These are phyloP conservation scores for Polyporus tsugae DNA, from an alignment of 1,284 basidiomycete species.

Conservation along the genomic window DNA sequence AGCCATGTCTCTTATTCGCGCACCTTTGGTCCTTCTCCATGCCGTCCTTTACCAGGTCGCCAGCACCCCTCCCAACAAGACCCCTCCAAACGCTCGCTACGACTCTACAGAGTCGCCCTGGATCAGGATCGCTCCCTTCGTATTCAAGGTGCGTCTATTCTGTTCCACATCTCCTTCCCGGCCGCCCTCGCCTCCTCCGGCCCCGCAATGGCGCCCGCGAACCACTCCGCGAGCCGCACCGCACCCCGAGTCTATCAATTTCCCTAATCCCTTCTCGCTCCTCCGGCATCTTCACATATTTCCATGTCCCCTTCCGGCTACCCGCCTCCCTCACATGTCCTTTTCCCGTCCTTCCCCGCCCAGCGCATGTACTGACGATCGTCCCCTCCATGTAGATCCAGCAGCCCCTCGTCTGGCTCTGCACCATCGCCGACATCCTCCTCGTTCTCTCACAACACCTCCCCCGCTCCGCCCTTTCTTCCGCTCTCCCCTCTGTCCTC, in stretches of 20 bases:
- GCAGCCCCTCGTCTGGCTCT: conserved; percentile 57
- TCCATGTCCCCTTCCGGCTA: conserved; percentile 1
- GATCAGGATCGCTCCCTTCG: conserved; percentile 62
- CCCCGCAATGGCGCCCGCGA: conserved; percentile 4
- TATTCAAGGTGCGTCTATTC: conserved; percentile 59
- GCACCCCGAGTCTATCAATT: not conserved
- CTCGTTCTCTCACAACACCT: conserved; percentile 49
- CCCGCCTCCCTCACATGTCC: conserved; percentile 6
- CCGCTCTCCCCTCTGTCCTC: conserved; percentile 34
- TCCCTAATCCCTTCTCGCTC: not conserved
- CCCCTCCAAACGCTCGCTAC: conserved; percentile 58
- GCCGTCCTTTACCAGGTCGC: conserved; percentile 61
- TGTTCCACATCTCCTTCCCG: not conserved
- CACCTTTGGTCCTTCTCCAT: conserved; percentile 56
- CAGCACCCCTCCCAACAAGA: conserved; percentile 67
- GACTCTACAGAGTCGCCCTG: conserved; percentile 61
- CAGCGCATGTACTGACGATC: conserved; percentile 5
- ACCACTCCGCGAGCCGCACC: not conserved
- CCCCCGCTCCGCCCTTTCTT: conserved; percentile 42
- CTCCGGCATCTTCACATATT: not conserved
- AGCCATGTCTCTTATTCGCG: conserved; percentile 45
- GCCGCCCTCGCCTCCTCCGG: not conserved
- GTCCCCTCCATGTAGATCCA: conserved; percentile 50
- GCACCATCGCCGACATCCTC: conserved; percentile 57
- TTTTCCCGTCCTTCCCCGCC: conserved; percentile 7